Evolutionary conservation across 2,329 filamentous ascomycete genomes (phyloP), one percentile per base, ranked within the genome.

Genomic region (Cadophora malorum): DNA sequence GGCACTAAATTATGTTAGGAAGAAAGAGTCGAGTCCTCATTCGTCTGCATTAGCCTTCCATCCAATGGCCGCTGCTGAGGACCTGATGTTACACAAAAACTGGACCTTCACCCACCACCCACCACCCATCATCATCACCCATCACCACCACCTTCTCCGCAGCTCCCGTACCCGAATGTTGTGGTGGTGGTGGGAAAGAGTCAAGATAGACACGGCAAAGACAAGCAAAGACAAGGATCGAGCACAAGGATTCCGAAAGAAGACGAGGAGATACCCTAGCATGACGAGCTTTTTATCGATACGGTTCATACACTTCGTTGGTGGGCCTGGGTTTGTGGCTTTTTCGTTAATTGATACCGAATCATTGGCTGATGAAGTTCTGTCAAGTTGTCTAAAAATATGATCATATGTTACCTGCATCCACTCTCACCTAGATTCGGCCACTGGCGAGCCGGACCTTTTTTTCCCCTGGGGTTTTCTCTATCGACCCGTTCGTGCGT

Each of bases 351-450:
- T 21, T 41, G 10, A 41, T 28, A 12, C 56, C 5, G 10, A 6
- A 21, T 25, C 12, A 59, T 45, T 59, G 56, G 35, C 56, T 28
- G 10, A 21, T 41, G 8, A 41, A 19, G 12, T 28, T 59, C 33
- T 25, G 14, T 41, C 19, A 41, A 25, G 19, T 58, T 45, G 21
- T 59, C 33, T 25, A 41, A 59, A 59, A 59, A 59, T 59, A 28
- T 59, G 56, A 59, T 23, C 23, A 53, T 28, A 14, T 38, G 12
- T 38, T 4, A 14, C 8, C 12, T 10, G 8, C 35, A 31, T 53
- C 50, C 50, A 19, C 23, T 33, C 14, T 33, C 52, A 31, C n/a
- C 14, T 21, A 19, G 16, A 45, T 25, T 33, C 21, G 35, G 9
- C 21, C 55, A 19, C 35, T 35, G n/a, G 35, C 52, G 25, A 31